Conservation (phyloP, 495 filamentous ascomycete genomes). For the Tuber aestivum region DNA sequence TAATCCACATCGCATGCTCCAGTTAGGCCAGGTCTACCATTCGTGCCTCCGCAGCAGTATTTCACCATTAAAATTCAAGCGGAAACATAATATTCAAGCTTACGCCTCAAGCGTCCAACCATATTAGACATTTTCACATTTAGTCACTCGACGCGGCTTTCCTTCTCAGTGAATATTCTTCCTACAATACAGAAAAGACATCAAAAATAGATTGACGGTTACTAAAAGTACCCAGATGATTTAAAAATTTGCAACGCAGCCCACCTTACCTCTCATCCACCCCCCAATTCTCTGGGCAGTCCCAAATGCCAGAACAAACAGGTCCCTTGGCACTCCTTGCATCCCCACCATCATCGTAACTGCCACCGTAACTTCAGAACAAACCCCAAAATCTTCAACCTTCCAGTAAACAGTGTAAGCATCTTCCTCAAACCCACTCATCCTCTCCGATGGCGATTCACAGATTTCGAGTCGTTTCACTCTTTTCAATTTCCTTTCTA, state of each 20-base stretch:
- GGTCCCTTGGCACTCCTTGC: background rate
- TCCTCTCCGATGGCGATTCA: background rate
- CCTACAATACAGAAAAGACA: background rate
- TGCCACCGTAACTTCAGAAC: background rate
- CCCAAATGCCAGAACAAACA: background rate
- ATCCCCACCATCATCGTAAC: background rate
- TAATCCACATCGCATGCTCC: background rate
- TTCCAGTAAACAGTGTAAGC: background rate
- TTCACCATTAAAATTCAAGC: background rate
- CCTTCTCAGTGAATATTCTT: background rate
- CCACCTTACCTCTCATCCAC: background rate
- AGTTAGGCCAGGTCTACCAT: background rate
- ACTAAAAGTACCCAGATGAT: background rate
- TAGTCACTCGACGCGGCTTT: background rate
- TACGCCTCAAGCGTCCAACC: background rate
- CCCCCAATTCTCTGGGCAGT: background rate
- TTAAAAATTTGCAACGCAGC: background rate
- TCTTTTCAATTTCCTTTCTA: slow-evolving; percentile 19
- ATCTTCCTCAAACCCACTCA: background rate
- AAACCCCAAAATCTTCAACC: background rate
- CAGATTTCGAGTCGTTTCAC: slow-evolving; percentile 7
- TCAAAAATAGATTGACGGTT: background rate
- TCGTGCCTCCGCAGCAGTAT: background rate
- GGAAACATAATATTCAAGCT: background rate
- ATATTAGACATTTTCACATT: background rate